phyloP scores from a whole-genome alignment of 2,329 filamentous ascomycete genomes.

The Penicillium sp. region DNA sequence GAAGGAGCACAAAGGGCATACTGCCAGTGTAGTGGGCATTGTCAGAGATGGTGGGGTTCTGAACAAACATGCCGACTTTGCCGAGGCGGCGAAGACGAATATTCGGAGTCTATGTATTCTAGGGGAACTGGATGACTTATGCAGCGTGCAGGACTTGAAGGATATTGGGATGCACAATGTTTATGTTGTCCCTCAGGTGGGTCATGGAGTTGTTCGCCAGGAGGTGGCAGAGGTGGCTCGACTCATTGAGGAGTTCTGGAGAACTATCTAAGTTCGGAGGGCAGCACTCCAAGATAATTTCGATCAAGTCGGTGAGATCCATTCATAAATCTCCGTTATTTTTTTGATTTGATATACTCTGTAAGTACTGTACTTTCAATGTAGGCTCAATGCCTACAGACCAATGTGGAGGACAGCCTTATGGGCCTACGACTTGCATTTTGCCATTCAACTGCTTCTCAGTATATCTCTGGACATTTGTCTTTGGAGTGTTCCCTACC shows the following conservation, averaged over 20 bases:
- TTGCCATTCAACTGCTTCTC: no score
- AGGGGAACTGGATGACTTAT: slow-evolving; percentile 39
- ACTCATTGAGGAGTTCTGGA: slow-evolving; percentile 30
- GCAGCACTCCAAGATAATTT: no score
- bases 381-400: no score
- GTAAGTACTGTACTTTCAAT: no score
- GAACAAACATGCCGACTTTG: slow-evolving; percentile 39
- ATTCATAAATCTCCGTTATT: no score
- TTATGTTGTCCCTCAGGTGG: slow-evolving; percentile 36
- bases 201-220: slow-evolving; percentile 44
- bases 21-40: slow-evolving; percentile 46
- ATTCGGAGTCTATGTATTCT: slow-evolving; percentile 33
- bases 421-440: no score
- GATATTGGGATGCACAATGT: slow-evolving; percentile 37
- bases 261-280: slow-evolving; percentile 19
- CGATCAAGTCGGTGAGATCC: no score
- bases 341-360: no score
- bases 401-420: no score
- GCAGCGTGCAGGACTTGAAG: slow-evolving; percentile 30
- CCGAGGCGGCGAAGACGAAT: slow-evolving; percentile 21
- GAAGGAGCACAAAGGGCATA: slow-evolving; percentile 47
- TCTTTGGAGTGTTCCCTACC: no score
- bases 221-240: slow-evolving; percentile 37
- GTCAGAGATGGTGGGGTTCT: slow-evolving; percentile 47
- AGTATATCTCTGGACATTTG: no score